Evolutionary conservation across 495 filamentous ascomycete genomes (phyloP), one percentile per base, ranked within the genome.

Genomic region (Glutinoglossum americanum): DNA sequence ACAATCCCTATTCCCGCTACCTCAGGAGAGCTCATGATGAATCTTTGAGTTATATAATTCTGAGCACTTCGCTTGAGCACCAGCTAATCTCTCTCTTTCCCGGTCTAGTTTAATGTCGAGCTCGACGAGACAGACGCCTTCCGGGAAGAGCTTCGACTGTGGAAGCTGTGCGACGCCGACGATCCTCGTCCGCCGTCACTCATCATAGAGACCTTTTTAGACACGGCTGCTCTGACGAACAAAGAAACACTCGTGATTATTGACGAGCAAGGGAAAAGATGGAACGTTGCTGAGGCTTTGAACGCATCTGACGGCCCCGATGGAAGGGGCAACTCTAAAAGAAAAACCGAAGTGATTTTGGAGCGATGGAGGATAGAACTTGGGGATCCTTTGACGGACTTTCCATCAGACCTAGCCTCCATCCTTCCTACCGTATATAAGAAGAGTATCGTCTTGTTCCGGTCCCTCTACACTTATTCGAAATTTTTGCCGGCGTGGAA

Each of bases 371-470:
- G 70, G 55, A 72, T 98, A 61, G 82, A 90, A 64, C 72, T 97
- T 59, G 84, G 80, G 58, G 70, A 81, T 60, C 67, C 65, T 35
- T 67, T 75, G 17, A 67, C 73, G n/a, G 73, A 74, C 53, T 65
- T 71, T 44, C 67, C 73, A 28, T 74, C 80, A 17, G 85, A 92
- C 61, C 77, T 87, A 62, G 79, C 75, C 35, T 73, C 79, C 32
- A 77, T 78, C 21, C 72, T 96, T 51, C 88, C 92, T 4, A 90
- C 86, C 25, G 81, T 92, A 59, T 98, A 98, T 73, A 98, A 97
- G 72, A 88, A 90, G 70, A 83, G 81, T 63, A 92, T 98, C 60
- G 83, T 97, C 57, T 77, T 97, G 60, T 96, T 97, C 69, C 78
- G 93, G 59, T 89, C 88, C 9, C 75, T 98, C n/a, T 96, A 87